Conservation (phyloP, 2,329 filamentous ascomycete genomes). For the Hypoxylon sp. region DNA sequence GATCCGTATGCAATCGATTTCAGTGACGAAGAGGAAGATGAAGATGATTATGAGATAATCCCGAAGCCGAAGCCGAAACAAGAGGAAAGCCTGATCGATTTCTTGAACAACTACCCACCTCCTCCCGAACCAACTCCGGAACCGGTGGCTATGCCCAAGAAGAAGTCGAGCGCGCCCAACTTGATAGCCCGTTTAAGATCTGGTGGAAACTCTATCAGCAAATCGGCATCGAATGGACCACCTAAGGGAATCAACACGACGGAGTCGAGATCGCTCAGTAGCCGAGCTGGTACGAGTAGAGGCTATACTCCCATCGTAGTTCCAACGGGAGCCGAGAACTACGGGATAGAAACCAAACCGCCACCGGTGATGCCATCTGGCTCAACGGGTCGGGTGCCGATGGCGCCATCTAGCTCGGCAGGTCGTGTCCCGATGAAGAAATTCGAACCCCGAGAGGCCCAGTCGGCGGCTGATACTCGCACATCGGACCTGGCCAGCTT, state of each 20-base stretch:
- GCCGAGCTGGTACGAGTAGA: slow-evolving; percentile 48
- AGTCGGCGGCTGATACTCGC: slow-evolving; percentile 50
- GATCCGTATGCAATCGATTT: slow-evolving; percentile 95
- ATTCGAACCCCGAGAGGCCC: slow-evolving; percentile 64
- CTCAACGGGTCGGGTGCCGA: slow-evolving; percentile 31
- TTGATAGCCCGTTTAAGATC: slow-evolving; percentile 66
- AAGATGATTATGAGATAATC: slow-evolving; percentile 60
- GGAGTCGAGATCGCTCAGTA: slow-evolving; percentile 50
- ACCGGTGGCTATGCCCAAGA: slow-evolving; percentile 58
- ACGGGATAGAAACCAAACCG: slow-evolving; percentile 40
- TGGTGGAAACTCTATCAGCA: slow-evolving; percentile 43
- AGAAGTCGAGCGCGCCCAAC: slow-evolving; percentile 69
- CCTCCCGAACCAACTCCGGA: slow-evolving; percentile 59
- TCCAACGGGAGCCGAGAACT: slow-evolving; percentile 55
- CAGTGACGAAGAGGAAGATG: slow-evolving; percentile 74
- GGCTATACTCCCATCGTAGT: slow-evolving; percentile 64
- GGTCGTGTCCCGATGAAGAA: slow-evolving; percentile 62
- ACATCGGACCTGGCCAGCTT: slow-evolving; percentile 78
- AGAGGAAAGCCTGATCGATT: slow-evolving; percentile 77
- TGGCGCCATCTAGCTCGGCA: slow-evolving; percentile 39
- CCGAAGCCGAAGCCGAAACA: slow-evolving; percentile 54
- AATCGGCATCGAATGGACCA: slow-evolving; percentile 36
- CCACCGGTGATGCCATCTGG: slow-evolving; percentile 50
- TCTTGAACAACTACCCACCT: slow-evolving; percentile 73
- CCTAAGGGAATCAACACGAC: slow-evolving; percentile 41